Conservation (phyloP, 768 basidiomycete genomes). For the Leccinum uliginosum region DNA sequence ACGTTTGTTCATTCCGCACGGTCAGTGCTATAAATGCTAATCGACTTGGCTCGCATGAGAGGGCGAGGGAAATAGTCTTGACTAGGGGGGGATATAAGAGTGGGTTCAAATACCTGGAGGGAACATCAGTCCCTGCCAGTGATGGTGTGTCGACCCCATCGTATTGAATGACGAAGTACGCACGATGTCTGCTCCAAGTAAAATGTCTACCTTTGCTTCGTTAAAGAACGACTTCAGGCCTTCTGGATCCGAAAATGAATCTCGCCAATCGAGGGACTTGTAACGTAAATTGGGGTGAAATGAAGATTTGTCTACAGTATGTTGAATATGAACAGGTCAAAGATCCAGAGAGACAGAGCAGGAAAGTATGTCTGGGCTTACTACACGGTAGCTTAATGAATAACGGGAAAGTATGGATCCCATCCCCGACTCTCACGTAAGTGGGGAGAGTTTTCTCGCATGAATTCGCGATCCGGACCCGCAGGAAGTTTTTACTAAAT, state of each 20-base stretch:
- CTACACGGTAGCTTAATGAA: conserved; percentile 61
- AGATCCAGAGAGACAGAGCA: neutral
- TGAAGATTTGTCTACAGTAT: conserved; percentile 49
- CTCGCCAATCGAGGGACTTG: conserved; percentile 60
- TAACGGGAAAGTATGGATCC: too few relatives aligned
- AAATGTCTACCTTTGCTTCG: conserved; percentile 48
- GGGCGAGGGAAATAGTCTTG: conserved; percentile 37
- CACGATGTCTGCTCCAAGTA: conserved; percentile 72
- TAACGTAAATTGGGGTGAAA: conserved; percentile 43
- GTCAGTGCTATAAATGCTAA: conserved; percentile 37
- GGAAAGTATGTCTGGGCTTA: conserved; percentile 32
- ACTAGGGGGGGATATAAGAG: conserved; percentile 55
- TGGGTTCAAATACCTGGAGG: conserved; percentile 63
- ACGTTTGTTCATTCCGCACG: conserved; percentile 53
- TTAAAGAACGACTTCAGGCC: conserved; percentile 28
- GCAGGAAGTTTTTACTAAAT: too few relatives aligned
- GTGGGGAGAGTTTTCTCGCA: too few relatives aligned
- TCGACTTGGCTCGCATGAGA: conserved; percentile 19
- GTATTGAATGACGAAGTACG: conserved; percentile 10
- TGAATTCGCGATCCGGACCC: too few relatives aligned
- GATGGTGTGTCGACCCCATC: neutral
- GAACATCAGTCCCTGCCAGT: neutral
- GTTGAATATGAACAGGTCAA: neutral
- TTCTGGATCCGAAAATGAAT: conserved; percentile 40
- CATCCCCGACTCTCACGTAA: too few relatives aligned